Conservation (phyloP, 2,329 filamentous ascomycete species). For the Trichoderma koningiopsis region DNA sequence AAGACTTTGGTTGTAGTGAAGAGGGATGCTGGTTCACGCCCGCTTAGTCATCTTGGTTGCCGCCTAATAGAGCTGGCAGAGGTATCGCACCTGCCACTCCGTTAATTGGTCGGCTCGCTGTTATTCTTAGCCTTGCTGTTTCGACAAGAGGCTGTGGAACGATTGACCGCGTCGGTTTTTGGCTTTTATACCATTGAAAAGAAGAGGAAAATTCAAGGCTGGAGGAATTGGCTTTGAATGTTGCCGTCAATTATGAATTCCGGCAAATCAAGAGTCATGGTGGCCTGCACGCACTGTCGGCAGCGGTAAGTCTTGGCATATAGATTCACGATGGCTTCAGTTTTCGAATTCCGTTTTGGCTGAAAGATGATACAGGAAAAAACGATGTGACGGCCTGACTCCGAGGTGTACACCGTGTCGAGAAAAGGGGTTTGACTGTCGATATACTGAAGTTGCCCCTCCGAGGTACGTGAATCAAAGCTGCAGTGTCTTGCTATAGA, state of each 20-base stretch:
- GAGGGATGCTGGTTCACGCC: not conserved
- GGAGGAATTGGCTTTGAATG: not conserved
- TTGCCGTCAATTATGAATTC: not conserved
- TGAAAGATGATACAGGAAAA: not conserved
- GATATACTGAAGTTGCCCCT: slow-evolving; percentile 3
- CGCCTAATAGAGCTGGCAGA: too few species aligned
- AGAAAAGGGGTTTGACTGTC: slow-evolving; percentile 14
- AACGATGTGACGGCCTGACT: slow-evolving; percentile 12
- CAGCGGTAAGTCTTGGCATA: slow-evolving; percentile 15
- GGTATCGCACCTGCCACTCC: not conserved
- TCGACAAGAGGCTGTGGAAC: not conserved
- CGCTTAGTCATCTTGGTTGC: not conserved
- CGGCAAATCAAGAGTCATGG: not conserved
- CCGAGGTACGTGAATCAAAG: slow-evolving; percentile 3
- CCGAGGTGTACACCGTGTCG: slow-evolving; percentile 16
- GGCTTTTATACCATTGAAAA: not conserved
- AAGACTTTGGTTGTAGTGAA: not conserved
- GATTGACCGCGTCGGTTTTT: not conserved
- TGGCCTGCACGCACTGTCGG: slow-evolving; percentile 22
- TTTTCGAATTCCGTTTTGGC: not conserved
- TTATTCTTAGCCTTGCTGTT: not conserved
- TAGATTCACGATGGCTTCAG: not conserved
- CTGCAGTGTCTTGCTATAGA: not conserved
- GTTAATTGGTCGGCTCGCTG: not conserved
- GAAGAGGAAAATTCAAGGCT: too few species aligned